A percentile compares a stretch with the other conserved stretches of the same genome.
Evolutionary conservation across 73 alveolate genomes (phyloP).

Genomic region (Paramecium bursaria): DNA sequence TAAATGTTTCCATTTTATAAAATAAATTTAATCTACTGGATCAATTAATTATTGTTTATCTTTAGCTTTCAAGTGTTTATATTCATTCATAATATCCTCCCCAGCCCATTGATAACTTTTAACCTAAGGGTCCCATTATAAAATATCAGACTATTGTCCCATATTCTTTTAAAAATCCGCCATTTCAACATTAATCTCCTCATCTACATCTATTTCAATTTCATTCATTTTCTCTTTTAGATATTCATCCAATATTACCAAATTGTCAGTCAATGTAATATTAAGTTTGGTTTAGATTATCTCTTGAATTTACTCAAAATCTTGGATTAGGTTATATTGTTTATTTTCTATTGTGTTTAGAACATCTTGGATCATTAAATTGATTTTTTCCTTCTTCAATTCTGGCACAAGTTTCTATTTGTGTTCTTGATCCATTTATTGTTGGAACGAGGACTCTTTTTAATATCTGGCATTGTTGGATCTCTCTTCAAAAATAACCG

Average conservation of each 20-base stretch:
- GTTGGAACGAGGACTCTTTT: slow-evolving; percentile 15
- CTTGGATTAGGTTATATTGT: not conserved
- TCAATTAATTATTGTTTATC: slow-evolving; percentile 33
- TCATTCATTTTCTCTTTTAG: not conserved
- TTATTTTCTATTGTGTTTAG: slow-evolving; percentile 19
- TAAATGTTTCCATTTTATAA: slow-evolving; percentile 85
- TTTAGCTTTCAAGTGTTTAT: slow-evolving; percentile 59
- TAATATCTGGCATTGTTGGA: not conserved
- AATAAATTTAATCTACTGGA: slow-evolving; percentile 73
- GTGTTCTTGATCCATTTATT: slow-evolving; percentile 7
- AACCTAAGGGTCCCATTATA: slow-evolving; percentile 39
- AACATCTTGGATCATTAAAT: not conserved
- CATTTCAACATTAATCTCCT: slow-evolving; percentile 32
- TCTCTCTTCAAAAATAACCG: not conserved
- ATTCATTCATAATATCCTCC: not conserved
- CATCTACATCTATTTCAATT: not conserved
- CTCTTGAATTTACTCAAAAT: not conserved
- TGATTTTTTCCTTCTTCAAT: slow-evolving; percentile 34
- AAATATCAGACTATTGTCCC: not conserved
- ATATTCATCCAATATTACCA: slow-evolving; percentile 43
- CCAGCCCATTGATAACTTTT: slow-evolving; percentile 20
- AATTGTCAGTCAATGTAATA: slow-evolving; percentile 1
- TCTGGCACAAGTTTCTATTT: slow-evolving; percentile 36
- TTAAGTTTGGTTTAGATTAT: not conserved
- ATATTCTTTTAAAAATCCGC: slow-evolving; percentile 21